Conservation (phyloP, 441 rosid species). For the Syzygium malaccense region DNA sequence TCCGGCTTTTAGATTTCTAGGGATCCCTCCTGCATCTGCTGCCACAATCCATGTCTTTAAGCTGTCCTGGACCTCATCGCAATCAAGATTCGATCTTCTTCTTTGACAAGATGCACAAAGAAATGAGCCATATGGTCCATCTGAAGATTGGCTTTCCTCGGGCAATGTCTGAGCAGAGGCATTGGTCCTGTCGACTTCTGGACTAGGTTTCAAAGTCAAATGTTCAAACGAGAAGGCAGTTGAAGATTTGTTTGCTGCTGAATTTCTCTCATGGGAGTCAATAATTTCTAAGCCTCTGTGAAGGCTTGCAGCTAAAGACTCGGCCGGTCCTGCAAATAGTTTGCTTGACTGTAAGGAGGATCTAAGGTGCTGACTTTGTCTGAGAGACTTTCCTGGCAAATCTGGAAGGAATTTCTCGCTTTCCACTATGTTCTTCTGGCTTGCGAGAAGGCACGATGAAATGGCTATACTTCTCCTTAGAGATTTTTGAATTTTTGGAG, state of each 20-base stretch:
- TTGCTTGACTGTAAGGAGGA: constrained; percentile 74
- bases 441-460: constrained; percentile 43
- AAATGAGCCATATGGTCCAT: constrained; percentile 26
- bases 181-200: constrained; percentile 40
- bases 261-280: constrained; percentile 56
- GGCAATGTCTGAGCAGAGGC: constrained; percentile 38
- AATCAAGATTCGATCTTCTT: constrained; percentile 26
- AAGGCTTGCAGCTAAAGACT: constrained; percentile 87
- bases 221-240: constrained; percentile 76
- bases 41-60: constrained; percentile 11
- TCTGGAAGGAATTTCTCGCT: constrained; percentile 26
- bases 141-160: constrained; percentile 22
- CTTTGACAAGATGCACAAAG: constrained; percentile 68
- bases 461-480: constrained; percentile 53
- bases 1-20: neutral
- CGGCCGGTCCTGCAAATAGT: constrained; percentile 55
- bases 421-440: constrained; percentile 37
- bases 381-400: constrained; percentile 22
- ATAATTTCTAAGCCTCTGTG: constrained; percentile 84
- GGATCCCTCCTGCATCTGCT: neutral
- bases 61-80: constrained; percentile 23
- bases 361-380: constrained; percentile 45
- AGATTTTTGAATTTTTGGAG: constrained; percentile 72
- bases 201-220: constrained; percentile 53
- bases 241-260: constrained; percentile 48